Percentiles rank a stretch among this genome's conserved stretches.
These are phyloP conservation scores for Priceomyces fermenticarens DNA, from an alignment of 805 yeast species.

Conservation along the genomic window DNA sequence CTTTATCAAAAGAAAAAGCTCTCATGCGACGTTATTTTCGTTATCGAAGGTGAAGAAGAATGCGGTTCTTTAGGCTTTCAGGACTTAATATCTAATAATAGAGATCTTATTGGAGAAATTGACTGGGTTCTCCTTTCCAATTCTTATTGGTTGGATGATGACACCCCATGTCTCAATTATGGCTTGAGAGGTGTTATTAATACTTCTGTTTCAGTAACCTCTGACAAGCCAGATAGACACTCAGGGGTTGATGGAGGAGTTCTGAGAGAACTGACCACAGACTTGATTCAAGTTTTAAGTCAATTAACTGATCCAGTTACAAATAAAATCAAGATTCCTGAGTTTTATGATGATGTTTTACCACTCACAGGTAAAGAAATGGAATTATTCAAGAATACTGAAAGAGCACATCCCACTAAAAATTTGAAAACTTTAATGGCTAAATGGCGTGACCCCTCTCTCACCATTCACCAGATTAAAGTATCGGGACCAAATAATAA, in stretches of 20 bases:
- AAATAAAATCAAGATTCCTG: constrained; percentile 57
- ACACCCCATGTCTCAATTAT: constrained; percentile 86
- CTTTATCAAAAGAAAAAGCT: constrained; percentile 50
- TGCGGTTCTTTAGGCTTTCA: constrained; percentile 86
- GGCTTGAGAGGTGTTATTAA: constrained; percentile 91
- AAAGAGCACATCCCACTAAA: constrained; percentile 25
- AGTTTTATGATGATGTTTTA: constrained; percentile 66
- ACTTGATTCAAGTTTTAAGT: constrained; percentile 69
- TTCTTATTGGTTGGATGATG: constrained; percentile 91
- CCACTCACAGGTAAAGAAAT: constrained; percentile 58
- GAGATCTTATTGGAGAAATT: constrained; percentile 51
- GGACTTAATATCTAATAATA: constrained; percentile 53
- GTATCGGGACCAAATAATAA: constrained; percentile 90
- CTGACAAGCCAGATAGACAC: constrained; percentile 84
- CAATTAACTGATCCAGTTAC: constrained; percentile 49
- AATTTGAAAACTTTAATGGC: constrained; percentile 55
- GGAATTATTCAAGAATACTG: constrained; percentile 59
- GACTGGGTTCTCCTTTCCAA: constrained; percentile 91
- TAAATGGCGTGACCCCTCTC: constrained; percentile 87
- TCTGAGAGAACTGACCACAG: constrained; percentile 84
- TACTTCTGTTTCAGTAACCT: constrained; percentile 64
- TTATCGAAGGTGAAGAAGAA: constrained; percentile 96
- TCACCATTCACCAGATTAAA: constrained; percentile 78
- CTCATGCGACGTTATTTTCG: constrained; percentile 70
- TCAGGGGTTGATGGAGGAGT: constrained; percentile 97